These are phyloP conservation scores for Vitis rupestris DNA, from an alignment of 164 flowering plant species.

Conservation along the genomic window DNA sequence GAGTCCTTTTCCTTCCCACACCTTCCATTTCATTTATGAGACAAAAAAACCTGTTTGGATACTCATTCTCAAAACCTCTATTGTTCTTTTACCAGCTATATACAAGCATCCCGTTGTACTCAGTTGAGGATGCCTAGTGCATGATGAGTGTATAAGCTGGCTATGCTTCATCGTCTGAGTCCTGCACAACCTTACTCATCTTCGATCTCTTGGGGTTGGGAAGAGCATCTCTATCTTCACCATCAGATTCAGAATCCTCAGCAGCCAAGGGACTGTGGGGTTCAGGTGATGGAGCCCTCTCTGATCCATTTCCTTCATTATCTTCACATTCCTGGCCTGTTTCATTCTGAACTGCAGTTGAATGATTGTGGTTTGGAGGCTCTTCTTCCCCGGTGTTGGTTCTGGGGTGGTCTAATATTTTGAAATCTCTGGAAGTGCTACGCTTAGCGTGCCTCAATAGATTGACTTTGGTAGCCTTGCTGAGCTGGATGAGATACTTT, in stretches of 20 bases:
- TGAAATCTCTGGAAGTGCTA: slow-evolving; percentile 79
- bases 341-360: slow-evolving; percentile 28
- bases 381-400: slow-evolving; percentile 32
- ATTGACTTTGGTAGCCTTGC: slow-evolving; percentile 73
- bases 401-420: slow-evolving; percentile 37
- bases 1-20: too few relatives aligned
- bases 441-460: slow-evolving; percentile 81
- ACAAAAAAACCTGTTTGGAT: too few relatives aligned
- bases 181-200: slow-evolving; percentile 49
- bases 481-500: slow-evolving; percentile 76
- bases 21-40: too few relatives aligned
- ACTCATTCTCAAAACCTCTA: too few relatives aligned
- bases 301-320: slow-evolving; percentile 40
- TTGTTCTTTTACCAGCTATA: too few relatives aligned
- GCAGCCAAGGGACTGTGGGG: slow-evolving; percentile 29
- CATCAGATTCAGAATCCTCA: slow-evolving; percentile 47
- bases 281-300: slow-evolving; percentile 31
- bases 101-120: too few relatives aligned
- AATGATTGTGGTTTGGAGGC: slow-evolving; percentile 24
- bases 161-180: slow-evolving; percentile 58
- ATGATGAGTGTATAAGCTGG: background rate
- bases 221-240: slow-evolving; percentile 33
- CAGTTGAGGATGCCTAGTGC: too few relatives aligned
- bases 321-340: slow-evolving; percentile 35
- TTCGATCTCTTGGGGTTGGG: slow-evolving; percentile 45